phyloP scores from a whole-genome alignment of 2,329 filamentous ascomycete species.

The Pseudogymnoascus sp. region DNA sequence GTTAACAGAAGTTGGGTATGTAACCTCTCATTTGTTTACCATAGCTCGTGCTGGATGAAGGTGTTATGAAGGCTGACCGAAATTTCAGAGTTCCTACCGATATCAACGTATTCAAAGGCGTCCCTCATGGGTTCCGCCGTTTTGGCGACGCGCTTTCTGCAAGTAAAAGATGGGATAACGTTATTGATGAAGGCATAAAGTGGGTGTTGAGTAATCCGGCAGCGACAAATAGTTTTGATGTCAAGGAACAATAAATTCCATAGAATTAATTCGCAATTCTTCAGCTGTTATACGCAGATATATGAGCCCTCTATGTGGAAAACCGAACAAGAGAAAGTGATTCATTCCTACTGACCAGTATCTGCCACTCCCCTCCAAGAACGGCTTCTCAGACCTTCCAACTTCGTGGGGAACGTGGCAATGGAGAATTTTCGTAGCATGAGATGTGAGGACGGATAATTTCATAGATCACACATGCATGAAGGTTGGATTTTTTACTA shows the following conservation, averaged over 20 bases:
- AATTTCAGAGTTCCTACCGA: conserved; percentile 41
- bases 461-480: background rate
- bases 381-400: background rate
- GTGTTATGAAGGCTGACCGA: background rate
- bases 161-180: conserved; percentile 38
- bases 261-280: background rate
- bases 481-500: background rate
- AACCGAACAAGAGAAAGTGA: background rate
- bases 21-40: background rate
- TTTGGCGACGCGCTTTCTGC: conserved; percentile 37
- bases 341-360: background rate
- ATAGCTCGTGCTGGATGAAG: background rate
- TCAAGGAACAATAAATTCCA: background rate
- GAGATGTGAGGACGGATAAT: background rate
- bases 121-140: conserved; percentile 46
- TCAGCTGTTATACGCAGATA: background rate
- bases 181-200: conserved; percentile 38
- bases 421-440: background rate
- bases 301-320: background rate
- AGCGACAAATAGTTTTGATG: conserved; percentile 22
- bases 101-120: conserved; percentile 43
- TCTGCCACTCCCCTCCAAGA: background rate
- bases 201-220: conserved; percentile 37
- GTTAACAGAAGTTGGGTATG: conserved; percentile 40
- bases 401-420: background rate